Conservation (phyloP, 2,329 filamentous ascomycete species). For the Alternaria brassicae region DNA sequence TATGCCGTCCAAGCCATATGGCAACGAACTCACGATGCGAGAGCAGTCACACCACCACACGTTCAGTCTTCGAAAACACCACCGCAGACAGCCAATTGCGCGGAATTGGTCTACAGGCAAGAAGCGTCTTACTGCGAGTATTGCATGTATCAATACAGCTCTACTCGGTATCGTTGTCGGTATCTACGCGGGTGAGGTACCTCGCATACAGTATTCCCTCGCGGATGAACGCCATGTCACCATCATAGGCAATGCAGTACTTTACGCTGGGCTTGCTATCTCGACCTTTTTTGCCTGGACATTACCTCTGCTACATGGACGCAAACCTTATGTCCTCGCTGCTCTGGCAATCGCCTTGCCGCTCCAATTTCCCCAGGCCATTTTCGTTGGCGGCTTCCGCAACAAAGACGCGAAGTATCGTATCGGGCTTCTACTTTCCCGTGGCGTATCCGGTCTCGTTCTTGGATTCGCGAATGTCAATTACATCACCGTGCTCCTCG, state of each 20-base stretch:
- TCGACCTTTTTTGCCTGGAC: slow-evolving; percentile 77
- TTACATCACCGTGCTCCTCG: slow-evolving; percentile 72
- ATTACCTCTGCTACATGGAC: slow-evolving; percentile 74
- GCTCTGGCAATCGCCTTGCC: slow-evolving; percentile 74
- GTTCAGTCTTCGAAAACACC: slow-evolving; percentile 53
- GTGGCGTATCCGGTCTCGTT: slow-evolving; percentile 70
- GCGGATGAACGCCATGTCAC: slow-evolving; percentile 71
- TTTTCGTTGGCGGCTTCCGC: slow-evolving; percentile 63
- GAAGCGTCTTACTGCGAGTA: slow-evolving; percentile 72
- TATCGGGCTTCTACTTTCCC: slow-evolving; percentile 67
- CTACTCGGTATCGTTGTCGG: slow-evolving; percentile 74
- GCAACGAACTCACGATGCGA: slow-evolving; percentile 29
- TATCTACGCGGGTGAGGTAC: slow-evolving; percentile 78
- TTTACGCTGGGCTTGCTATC: slow-evolving; percentile 74
- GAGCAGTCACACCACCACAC: slow-evolving; percentile 43
- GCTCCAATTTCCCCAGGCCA: slow-evolving; percentile 76
- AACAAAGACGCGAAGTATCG: slow-evolving; percentile 63
- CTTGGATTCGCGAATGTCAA: slow-evolving; percentile 82
- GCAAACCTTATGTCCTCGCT: slow-evolving; percentile 77
- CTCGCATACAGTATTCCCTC: slow-evolving; percentile 79
- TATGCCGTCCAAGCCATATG: slow-evolving; percentile 18
- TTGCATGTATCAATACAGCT: slow-evolving; percentile 76
- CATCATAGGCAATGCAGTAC: slow-evolving; percentile 75
- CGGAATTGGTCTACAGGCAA: slow-evolving; percentile 72
- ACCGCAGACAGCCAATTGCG: slow-evolving; percentile 70